A percentile compares a stretch with the other conserved stretches of the same genome.
Evolutionary conservation across 345 rosid species (phyloP).

Genomic region (Firmiana major): DNA sequence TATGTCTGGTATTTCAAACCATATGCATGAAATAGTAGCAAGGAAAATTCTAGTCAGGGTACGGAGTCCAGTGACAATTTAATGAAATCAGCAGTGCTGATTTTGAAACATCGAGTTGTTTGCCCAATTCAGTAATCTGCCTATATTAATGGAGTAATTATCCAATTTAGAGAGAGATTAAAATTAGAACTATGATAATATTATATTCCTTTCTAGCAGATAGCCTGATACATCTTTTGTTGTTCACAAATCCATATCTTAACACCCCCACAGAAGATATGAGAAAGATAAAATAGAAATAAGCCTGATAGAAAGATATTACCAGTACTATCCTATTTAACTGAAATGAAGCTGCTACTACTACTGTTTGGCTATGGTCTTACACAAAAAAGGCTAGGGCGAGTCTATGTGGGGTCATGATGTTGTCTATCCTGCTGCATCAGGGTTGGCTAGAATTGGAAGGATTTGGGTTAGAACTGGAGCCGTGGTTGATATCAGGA

Average conservation of each 20-base stretch:
- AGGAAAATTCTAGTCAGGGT: too few relatives aligned
- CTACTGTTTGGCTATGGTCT: slow-evolving; percentile 29
- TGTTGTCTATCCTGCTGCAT: slow-evolving; percentile 23
- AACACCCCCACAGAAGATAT: slow-evolving; percentile 30
- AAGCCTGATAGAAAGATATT: slow-evolving; percentile 37
- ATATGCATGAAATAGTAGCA: not conserved
- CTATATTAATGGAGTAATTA: not conserved
- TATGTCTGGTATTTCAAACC: not conserved
- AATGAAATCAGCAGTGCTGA: not conserved
- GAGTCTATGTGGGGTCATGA: slow-evolving; percentile 34
- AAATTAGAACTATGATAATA: slow-evolving; percentile 16
- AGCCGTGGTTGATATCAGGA: slow-evolving; percentile 45
- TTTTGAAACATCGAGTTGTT: not conserved
- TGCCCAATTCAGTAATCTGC: not conserved
- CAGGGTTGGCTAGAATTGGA: slow-evolving; percentile 48
- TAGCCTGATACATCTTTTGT: slow-evolving; percentile 34
- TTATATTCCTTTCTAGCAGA: slow-evolving; percentile 33
- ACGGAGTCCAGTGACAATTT: not conserved
- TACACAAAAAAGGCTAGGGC: slow-evolving; percentile 30
- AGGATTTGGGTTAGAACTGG: slow-evolving; percentile 35
- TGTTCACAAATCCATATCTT: slow-evolving; percentile 44
- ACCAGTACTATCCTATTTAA: slow-evolving; percentile 41
- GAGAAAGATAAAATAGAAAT: slow-evolving; percentile 46
- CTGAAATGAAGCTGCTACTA: slow-evolving; percentile 34
- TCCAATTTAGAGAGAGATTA: not conserved